Base-by-base conservation (phyloP, 805 yeast genomes). In the Dipodascus albidus region DNA sequence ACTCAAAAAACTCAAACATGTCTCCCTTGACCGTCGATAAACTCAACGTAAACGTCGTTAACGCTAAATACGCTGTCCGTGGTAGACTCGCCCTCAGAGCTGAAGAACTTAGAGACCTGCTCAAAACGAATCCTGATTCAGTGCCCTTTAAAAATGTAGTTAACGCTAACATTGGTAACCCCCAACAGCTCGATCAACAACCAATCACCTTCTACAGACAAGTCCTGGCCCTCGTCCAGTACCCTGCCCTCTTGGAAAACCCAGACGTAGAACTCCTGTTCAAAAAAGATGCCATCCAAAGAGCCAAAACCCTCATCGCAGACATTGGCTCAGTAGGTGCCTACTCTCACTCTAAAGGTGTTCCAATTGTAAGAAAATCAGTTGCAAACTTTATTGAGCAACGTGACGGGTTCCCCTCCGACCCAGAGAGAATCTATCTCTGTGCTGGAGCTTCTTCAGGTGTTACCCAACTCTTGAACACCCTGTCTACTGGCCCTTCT, bases 391-490 rank as follows among this genome's bases (percentile, higher is more conserved):
- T 86, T 67, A 90, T 93, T 58, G 62, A 79, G 3, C 67, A 74
- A 53, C 81, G 99, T 68, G 99, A 93, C 65, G 90, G 90, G 22
- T 79, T 68, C 64, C 69, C 74, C 11, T 75, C 96, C 1, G 70
- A 77, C 55, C 81, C 95, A 1, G 77, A 83, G 52, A 80, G 85
- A 61, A 83, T 93, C 54, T 93, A 80, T 66, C 75, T 95, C 60
- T 89, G 97, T 11, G 82, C 86, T 3, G 99, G 99, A 61, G 99
- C 99, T 1, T 90, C 98, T 11, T 79, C 90, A 22, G 97, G 96
- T 1, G 98, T 91, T n/a, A 75, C 81, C 52, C 81, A 85, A 61
- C 71, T 93, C 55, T 71, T 93, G 53, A 82, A 83, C 51, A 75
- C 90, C 24, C 69, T 93, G 19, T 77, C 93, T 2, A 68, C 74